Evolutionary conservation across 441 rosid species (phyloP), one percentile per base, ranked within the genome.

Genomic region (Sinapis alba): DNA sequence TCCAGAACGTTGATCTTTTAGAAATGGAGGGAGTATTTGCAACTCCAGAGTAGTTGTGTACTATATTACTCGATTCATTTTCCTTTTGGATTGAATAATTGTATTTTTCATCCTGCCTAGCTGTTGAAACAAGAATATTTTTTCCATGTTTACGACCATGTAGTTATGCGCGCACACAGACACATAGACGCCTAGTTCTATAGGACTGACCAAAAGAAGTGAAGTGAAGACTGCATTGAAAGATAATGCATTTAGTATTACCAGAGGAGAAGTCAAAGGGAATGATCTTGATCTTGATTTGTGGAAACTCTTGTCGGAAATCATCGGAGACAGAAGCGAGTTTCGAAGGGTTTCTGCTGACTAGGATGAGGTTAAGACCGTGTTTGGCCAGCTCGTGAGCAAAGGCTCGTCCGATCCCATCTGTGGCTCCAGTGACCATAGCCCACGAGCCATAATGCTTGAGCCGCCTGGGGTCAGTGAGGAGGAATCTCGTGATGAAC

Each of bases 381-480:
- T 69, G 76, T 65, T 50, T 70, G 13, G 95, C 94, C 15, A 91
- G 83, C 26, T 84, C 86, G 63, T 26, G 68, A 63, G 94, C 90
- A 38, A 89, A 86, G 72, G 94, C 93, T 28, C 73, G 90, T 26
- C 97, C 98, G 16, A 91, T 90, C 12, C 97, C 98, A 11, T 89
- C 88, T 0, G 98, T 87, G 75, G 93, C 84, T 60, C 96, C 98
- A 0, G 97, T 94, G 79, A 94, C 72, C 43, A 90, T 72, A 60
- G 90, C 96, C 98, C 98, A 91, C 3, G 94, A 81, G 30, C 98
- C 96, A 62, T 90, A 91, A 18, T 27, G 24, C 57, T 65, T 78
- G 62, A 90, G 87, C 69, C 85, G 79, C 21, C 70, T 85, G 18
- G 83, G 79, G 58, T 73, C 50, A 12, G 80, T 70, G 72, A 89